These are phyloP conservation scores for Populus tomentosa DNA, from an alignment of 441 rosid genomes.

Conservation along the genomic window DNA sequence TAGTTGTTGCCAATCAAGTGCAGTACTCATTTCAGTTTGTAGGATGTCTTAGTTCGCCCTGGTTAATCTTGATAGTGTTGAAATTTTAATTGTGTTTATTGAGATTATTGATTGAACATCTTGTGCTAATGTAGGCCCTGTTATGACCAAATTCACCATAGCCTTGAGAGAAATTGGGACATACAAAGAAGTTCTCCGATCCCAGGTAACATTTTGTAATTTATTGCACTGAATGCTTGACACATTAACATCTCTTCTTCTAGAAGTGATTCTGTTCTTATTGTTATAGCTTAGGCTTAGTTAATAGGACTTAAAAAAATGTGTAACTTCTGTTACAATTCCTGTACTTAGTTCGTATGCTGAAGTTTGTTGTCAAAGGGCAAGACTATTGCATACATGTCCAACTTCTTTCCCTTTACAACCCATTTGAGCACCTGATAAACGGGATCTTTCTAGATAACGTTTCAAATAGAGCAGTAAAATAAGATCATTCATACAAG, in stretches of 20 bases:
- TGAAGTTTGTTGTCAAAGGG: background rate
- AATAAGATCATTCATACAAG: background rate
- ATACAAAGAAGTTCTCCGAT: constrained; percentile 96
- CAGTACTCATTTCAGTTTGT: background rate
- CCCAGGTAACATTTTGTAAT: constrained; percentile 55
- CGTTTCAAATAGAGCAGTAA: background rate
- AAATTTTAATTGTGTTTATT: background rate
- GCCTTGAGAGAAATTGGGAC: constrained; percentile 99
- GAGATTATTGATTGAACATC: constrained; percentile 14
- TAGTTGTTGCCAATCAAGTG: background rate
- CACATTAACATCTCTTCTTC: background rate
- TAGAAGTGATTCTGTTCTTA: background rate
- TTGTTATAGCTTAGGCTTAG: background rate
- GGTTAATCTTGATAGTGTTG: background rate
- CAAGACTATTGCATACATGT: background rate
- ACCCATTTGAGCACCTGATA: background rate
- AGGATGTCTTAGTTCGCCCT: background rate
- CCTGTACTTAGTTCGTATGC: background rate
- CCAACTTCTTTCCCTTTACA: background rate
- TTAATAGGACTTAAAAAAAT: background rate
- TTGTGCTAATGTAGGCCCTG: constrained; percentile 68
- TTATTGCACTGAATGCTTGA: background rate
- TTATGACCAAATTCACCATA: constrained; percentile 99
- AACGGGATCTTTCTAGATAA: background rate
- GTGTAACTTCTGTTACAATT: background rate